Evolutionary conservation across 2,329 filamentous ascomycete genomes (phyloP).

Genomic region (Colletotrichum shisoi): DNA sequence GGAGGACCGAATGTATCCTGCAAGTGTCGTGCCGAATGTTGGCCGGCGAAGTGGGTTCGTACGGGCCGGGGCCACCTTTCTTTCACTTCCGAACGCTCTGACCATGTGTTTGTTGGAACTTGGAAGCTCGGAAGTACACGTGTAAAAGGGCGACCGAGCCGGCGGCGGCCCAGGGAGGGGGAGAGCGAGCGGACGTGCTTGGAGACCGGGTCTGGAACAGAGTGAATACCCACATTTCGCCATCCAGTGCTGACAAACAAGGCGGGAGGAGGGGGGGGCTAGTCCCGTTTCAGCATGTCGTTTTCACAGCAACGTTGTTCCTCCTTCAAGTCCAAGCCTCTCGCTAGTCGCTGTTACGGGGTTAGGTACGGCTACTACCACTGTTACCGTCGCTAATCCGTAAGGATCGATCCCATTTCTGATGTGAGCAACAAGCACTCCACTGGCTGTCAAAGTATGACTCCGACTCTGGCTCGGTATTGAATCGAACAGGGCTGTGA

Average conservation of each 20-base stretch:
- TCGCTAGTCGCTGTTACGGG: background rate
- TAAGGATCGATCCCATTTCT: constrained; percentile 11
- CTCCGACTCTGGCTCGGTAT: constrained; percentile 1
- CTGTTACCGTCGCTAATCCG: background rate
- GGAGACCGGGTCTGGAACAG: background rate
- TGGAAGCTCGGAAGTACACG: background rate
- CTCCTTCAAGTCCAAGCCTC: constrained; percentile 1
- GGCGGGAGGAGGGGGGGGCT: background rate
- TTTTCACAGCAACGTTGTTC: constrained; percentile 13
- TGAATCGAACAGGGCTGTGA: constrained; percentile 17
- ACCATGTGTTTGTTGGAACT: constrained; percentile 33
- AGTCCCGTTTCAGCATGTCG: constrained; percentile 4
- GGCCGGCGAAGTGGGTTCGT: constrained; percentile 17
- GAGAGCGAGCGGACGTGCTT: background rate
- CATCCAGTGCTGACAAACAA: constrained; percentile 19
- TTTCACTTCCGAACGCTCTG: constrained; percentile 24
- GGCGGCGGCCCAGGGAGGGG: background rate
- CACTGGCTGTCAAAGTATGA: constrained; percentile 13
- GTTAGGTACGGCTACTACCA: too few relatives aligned
- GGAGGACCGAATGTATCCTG: background rate
- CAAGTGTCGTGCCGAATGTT: constrained; percentile 14
- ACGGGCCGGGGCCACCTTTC: constrained; percentile 23
- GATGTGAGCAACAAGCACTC: constrained; percentile 10
- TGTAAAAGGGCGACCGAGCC: too few relatives aligned
- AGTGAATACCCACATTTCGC: background rate